Conservation (phyloP, 2,329 filamentous ascomycete species). For the Apiospora malaysiana region DNA sequence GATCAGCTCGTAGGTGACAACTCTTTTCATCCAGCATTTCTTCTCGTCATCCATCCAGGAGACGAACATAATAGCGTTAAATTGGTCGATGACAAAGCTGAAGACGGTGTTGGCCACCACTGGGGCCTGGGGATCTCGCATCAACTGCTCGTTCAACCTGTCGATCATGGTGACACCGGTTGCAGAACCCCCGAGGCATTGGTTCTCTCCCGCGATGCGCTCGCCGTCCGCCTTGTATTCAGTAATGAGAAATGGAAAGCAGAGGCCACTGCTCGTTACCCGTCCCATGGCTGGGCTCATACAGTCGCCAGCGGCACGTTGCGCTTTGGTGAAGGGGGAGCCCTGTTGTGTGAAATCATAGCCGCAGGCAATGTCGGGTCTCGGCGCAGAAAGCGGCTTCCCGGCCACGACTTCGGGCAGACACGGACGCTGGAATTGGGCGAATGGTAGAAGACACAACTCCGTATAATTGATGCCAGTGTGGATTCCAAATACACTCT, state of each 20-base stretch:
- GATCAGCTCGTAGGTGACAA: neutral
- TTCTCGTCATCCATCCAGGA: neutral
- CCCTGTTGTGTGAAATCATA: neutral
- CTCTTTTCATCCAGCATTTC: neutral
- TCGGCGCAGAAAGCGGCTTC: neutral
- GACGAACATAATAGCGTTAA: no score
- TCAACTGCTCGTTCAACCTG: no score
- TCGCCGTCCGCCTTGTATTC: neutral
- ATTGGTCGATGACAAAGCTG: no score
- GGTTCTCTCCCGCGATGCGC: no score
- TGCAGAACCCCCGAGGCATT: neutral
- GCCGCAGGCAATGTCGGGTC: neutral
- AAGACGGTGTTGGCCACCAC: no score
- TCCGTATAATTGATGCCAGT: no score
- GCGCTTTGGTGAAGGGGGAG: neutral
- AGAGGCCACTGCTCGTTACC: fast-evolving
- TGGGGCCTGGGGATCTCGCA: no score
- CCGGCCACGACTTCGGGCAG: neutral
- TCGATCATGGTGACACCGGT: neutral
- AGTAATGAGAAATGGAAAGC: neutral
- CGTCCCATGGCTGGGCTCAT: neutral
- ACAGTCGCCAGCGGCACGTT: neutral
- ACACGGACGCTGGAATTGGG: neutral
- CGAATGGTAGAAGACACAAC: no score
- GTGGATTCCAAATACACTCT: neutral